Conservation (phyloP, 345 rosid genomes). For the Salix udensis region DNA sequence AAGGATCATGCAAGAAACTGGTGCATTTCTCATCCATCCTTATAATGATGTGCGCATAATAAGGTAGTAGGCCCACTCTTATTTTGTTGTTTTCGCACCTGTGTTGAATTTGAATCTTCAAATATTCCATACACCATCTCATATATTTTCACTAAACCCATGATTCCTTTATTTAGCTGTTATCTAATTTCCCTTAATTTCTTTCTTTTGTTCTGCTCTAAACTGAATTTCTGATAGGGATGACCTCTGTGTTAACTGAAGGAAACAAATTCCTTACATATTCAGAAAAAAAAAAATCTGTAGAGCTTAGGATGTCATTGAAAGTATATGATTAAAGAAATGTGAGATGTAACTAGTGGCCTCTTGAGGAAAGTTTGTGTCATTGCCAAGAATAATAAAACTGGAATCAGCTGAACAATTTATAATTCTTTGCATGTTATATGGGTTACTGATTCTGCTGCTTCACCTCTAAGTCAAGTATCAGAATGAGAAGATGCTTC, state of each 20-base stretch:
- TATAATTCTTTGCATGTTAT: not conserved
- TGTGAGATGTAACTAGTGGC: not conserved
- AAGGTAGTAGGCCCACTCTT: conserved; percentile 44
- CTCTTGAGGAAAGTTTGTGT: not conserved
- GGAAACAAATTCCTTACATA: not conserved
- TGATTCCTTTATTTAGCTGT: too few relatives aligned
- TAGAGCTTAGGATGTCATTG: not conserved
- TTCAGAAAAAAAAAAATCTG: not conserved
- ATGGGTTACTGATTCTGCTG: not conserved
- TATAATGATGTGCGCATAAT: conserved; percentile 69
- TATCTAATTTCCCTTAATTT: not conserved
- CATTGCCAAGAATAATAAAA: not conserved
- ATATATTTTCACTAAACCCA: too few relatives aligned
- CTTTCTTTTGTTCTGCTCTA: not conserved
- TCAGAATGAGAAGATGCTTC: not conserved
- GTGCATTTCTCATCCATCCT: conserved; percentile 77
- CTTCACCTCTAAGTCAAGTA: not conserved
- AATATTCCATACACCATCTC: not conserved
- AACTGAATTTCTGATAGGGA: not conserved
- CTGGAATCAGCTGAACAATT: too few relatives aligned
- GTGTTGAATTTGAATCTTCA: not conserved
- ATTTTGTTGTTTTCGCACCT: not conserved
- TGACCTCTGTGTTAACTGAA: not conserved
- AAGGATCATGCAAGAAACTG: conserved; percentile 63
- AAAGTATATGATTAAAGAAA: not conserved